A percentile compares a stretch with the other conserved stretches of the same genome.
These are phyloP conservation scores for Fusarium continuum DNA, from an alignment of 2,329 filamentous ascomycete species.

Conservation along the genomic window DNA sequence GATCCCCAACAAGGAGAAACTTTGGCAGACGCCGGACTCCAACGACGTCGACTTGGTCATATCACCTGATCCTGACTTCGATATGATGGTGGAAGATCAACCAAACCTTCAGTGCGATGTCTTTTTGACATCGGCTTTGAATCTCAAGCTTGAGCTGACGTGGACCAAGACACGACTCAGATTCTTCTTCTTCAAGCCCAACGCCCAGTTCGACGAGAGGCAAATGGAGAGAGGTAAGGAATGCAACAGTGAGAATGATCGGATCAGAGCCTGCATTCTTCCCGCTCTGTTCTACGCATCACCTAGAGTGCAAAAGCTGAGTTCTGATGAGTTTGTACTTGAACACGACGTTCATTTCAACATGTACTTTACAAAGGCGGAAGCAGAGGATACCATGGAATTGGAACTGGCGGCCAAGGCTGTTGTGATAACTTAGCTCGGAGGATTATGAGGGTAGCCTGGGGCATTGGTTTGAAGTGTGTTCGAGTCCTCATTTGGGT, in stretches of 20 bases:
- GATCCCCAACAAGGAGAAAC: background rate
- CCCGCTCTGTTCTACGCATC: background rate
- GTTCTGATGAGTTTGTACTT: background rate
- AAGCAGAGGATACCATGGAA: background rate
- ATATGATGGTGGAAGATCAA: background rate
- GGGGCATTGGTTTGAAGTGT: background rate
- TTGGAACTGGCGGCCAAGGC: background rate
- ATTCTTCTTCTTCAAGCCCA: background rate
- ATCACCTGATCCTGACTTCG: background rate
- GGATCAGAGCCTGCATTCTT: background rate
- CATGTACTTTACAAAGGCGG: background rate
- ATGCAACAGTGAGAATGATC: background rate
- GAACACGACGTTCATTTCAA: background rate
- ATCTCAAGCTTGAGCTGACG: background rate
- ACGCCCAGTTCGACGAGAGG: background rate
- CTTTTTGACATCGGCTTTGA: background rate
- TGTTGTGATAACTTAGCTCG: background rate
- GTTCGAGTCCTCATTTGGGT: background rate
- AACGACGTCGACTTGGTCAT: background rate
- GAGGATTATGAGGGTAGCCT: too few relatives aligned
- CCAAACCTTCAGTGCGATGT: background rate
- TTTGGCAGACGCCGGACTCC: background rate
- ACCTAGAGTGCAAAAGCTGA: fast-evolving
- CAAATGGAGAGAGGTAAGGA: background rate
- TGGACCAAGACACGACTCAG: background rate